Conservation (phyloP, 192 early-diverging fungal species). For the Entomortierella chlamydospora region DNA sequence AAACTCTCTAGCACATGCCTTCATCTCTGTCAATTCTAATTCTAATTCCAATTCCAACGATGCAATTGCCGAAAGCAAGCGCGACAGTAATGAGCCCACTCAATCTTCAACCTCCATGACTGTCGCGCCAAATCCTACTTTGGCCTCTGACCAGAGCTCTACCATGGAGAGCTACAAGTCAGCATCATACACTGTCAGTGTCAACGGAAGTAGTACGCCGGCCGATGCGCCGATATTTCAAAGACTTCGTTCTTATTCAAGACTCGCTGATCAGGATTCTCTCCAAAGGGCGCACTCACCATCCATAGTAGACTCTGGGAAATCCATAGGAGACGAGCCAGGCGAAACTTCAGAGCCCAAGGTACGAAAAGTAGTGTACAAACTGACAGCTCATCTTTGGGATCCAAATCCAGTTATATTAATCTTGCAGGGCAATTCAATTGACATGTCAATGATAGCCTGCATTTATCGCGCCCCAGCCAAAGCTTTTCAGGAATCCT, state of each 20-base stretch:
- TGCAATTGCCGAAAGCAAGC: not conserved
- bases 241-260: slow-evolving; percentile 5
- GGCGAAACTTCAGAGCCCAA: not conserved
- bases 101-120: not conserved
- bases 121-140: not conserved
- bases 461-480: slow-evolving; percentile 1
- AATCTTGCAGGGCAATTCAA: too few species aligned
- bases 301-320: slow-evolving; percentile 1
- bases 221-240: not conserved
- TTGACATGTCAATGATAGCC: not conserved
- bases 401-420: too few species aligned
- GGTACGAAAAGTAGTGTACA: not conserved
- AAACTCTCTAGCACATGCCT: not conserved
- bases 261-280: slow-evolving; percentile 8
- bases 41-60: not conserved
- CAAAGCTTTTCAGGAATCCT: slow-evolving; percentile 17
- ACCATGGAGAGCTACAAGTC: not conserved
- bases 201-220: not conserved
- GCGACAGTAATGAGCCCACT: not conserved
- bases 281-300: not conserved
- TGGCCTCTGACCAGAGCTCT: not conserved
- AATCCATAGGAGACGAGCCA: not conserved
- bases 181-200: not conserved
- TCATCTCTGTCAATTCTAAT: not conserved
- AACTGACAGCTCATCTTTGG: too few species aligned